Evolutionary conservation across 495 filamentous ascomycete genomes (phyloP), one percentile per base, ranked within the genome.

Genomic region (Aspergillus haitiensis): DNA sequence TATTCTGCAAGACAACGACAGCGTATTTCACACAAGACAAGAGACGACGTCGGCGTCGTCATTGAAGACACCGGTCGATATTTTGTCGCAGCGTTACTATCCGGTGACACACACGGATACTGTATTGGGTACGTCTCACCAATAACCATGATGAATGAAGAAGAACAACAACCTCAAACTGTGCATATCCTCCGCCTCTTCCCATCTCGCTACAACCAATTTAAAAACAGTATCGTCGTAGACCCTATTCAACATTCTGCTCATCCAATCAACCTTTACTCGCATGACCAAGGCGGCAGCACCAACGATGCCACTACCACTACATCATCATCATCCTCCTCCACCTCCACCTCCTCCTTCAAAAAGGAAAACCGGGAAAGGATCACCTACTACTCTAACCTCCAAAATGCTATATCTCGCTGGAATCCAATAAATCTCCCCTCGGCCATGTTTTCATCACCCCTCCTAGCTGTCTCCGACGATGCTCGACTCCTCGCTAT

Each of bases 391-490:
- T 21, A 45, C 8, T 52, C 52, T 8, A 57, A 60, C 48, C 61
- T 64, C 49, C 40, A 16, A 15, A 34, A 46, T 32, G 53, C 52
- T 16, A 1, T 52, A 7, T 31, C 42, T 12, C 56, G 66, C 15
- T 68, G 60, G 60, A 42, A 40, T 47, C 12, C 46, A 31, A 50
- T 48, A 39, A 61, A 66, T 50, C 64, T 69, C 44, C 64, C 67
- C 46, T 53, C 55, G 12, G 55, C 56, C 5, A 61, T 55, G 9
- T 53, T 56, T 49, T 32, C 56, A 8, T 32, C 45, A 27, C 65
- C 71, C 54, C 44, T 70, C 64, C 32, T 62, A 11, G 45, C 64
- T 21, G 47, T 63, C 31, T 66, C 67, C 36, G 37, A 54, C 36
- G 64, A 69, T 45, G 36, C 8, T 6, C 55, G 45, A 1, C 33